Percentiles rank a stretch among this genome's conserved stretches.
Evolutionary conservation across 1,284 basidiomycete genomes (phyloP).

Genomic region (Trichosporon sp.): DNA sequence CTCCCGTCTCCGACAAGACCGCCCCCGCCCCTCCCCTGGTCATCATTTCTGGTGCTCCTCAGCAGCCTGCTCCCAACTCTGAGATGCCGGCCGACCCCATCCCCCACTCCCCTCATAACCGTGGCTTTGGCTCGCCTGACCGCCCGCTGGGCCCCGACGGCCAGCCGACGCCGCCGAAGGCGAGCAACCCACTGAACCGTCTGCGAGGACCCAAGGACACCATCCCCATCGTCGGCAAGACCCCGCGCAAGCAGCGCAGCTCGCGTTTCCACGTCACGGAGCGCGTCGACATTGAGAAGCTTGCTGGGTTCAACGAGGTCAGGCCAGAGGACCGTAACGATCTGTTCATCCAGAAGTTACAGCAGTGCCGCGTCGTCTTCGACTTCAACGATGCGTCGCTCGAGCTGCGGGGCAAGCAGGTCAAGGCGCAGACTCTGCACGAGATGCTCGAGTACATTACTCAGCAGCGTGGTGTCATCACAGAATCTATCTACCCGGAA

Average conservation of each 20-base stretch:
- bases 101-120: conserved; percentile 55
- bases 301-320: conserved; percentile 92
- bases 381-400: conserved; percentile 98
- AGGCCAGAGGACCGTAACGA: conserved; percentile 80
- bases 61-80: conserved; percentile 28
- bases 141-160: conserved; percentile 38
- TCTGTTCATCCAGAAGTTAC: conserved; percentile 90
- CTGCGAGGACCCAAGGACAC: conserved; percentile 70
- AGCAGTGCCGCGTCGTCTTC: conserved; percentile 94
- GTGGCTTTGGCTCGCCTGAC: conserved; percentile 41
- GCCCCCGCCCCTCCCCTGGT: conserved; percentile 73
- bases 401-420: conserved; percentile 95
- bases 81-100: conserved; percentile 64
- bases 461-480: conserved; percentile 91
- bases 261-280: conserved; percentile 94
- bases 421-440: conserved; percentile 95
- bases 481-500: conserved; percentile 96
- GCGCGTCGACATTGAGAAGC: conserved; percentile 90
- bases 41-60: conserved; percentile 60
- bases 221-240: conserved; percentile 89
- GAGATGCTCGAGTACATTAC: conserved; percentile 99
- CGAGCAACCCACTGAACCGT: conserved; percentile 50
- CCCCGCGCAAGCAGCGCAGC: conserved; percentile 90
- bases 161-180: conserved; percentile 51
- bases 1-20: conserved; percentile 47